Percentiles rank a stretch among this genome's conserved stretches.
These are phyloP conservation scores for Russula olivacea DNA, from an alignment of 768 basidiomycete species.

Conservation along the genomic window DNA sequence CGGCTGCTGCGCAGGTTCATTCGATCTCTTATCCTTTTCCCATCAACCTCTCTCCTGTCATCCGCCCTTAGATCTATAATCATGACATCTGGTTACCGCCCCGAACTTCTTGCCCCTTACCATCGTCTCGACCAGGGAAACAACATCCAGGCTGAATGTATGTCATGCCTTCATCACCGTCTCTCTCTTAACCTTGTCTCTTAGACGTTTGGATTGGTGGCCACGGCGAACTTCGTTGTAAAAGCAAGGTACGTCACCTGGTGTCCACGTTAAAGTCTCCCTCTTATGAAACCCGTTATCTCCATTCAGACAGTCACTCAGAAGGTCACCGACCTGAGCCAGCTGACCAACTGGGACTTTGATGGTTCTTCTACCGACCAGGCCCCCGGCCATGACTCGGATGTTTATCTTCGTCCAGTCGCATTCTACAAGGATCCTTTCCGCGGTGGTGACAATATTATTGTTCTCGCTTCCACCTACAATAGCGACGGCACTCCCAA, in stretches of 20 bases:
- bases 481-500: slow-evolving; percentile 99
- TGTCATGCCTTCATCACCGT: slow-evolving; percentile 26
- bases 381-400: slow-evolving; percentile 92
- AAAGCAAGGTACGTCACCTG: slow-evolving; percentile 70
- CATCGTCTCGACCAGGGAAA: slow-evolving; percentile 86
- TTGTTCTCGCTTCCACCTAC: slow-evolving; percentile 95
- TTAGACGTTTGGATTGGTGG: slow-evolving; percentile 98
- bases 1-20: background rate
- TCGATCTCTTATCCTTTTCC: background rate
- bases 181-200: slow-evolving; percentile 23
- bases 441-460: slow-evolving; percentile 97
- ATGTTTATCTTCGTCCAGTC: slow-evolving; percentile 95
- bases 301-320: slow-evolving; percentile 70
- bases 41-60: background rate
- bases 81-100: slow-evolving; percentile 43
- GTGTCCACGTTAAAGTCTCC: slow-evolving; percentile 6
- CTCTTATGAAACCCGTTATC: slow-evolving; percentile 2
- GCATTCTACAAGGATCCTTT: slow-evolving; percentile 99
- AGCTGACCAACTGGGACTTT: slow-evolving; percentile 98
- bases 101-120: slow-evolving; percentile 85
- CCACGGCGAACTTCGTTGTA: slow-evolving; percentile 88
- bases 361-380: slow-evolving; percentile 98
- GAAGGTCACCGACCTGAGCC: slow-evolving; percentile 79
- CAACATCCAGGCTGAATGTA: slow-evolving; percentile 93
- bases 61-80: background rate